Conservation (phyloP, 306 rosid genomes). For the Dryas octopetala region DNA sequence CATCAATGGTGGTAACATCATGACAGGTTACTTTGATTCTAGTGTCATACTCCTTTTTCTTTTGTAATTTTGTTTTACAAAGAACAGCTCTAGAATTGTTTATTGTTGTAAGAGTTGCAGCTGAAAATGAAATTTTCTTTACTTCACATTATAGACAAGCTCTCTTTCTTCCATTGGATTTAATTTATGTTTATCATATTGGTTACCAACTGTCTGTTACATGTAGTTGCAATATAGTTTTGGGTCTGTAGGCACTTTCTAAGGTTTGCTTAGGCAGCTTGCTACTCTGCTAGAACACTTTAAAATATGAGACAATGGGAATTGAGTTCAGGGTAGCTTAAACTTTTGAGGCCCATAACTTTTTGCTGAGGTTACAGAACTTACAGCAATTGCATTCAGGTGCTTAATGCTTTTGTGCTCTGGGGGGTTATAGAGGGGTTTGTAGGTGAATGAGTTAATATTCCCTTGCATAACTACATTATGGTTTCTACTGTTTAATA, state of each 20-base stretch:
- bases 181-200: background rate
- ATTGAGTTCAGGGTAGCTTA: background rate
- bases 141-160: background rate
- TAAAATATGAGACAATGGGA: no score
- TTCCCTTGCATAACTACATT: no score
- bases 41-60: conserved; percentile 1
- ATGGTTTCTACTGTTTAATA: no score
- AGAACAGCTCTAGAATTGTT: conserved; percentile 4
- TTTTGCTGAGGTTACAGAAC: background rate
- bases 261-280: no score
- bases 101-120: conserved; percentile 41
- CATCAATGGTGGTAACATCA: conserved; percentile 86
- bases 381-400: background rate
- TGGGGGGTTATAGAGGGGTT: no score
- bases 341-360: background rate
- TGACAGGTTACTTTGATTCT: conserved; percentile 20
- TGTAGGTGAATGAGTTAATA: no score
- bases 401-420: background rate
- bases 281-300: no score
- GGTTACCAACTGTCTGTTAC: background rate
- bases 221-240: background rate
- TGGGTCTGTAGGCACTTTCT: background rate
- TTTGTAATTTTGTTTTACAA: conserved; percentile 25
- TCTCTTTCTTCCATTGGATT: background rate
- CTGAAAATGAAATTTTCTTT: conserved; percentile 39